Evolutionary conservation across 176 grass and related monocot species (phyloP), one percentile per base, ranked within the genome.

Genomic region (Carex parvula): DNA sequence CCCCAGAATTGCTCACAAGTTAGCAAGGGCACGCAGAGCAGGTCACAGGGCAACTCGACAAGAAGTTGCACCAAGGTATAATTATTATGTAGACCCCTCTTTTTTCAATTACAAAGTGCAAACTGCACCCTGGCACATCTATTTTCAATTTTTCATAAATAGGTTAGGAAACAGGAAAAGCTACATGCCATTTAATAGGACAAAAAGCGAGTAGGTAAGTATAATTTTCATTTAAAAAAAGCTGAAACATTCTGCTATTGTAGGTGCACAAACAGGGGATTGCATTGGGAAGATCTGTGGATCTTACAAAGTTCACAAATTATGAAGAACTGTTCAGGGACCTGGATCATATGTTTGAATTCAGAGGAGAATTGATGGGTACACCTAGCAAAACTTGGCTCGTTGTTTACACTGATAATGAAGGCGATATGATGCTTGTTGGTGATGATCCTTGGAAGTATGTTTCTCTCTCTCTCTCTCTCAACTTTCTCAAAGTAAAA

Each of bases 201-300:
- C 6, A 69, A 74, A 75, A 9, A 1, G 44, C 26, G 6, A 24
- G 5, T 44, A 48, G 37, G 8, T 11, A 20, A 44, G 20, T 44
- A 71, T 44, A 42, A n/a, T 44, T 71, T 70, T 42, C 2, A n/a
- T 42, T 33, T 32, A 35, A 30, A 30, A 65, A 37, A 70, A 70
- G 15, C 35, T 37, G 29, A 18, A 32, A 10, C 24, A 15, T 64
- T 48, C 71, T 74, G 18, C 11, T 37, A 70, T 82, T 91, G 81
- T 42, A 98, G 96, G 96, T 98, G 80, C 96, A 98, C 81, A 98
- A 93, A 86, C 96, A 98, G 84, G 96, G 96, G 79, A 95, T 95
- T 85, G 91, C 96, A 18, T 88, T 98, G 64, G 93, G 96, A 29
- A 92, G 96, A 72, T 99, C 96, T 52, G 91, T 99, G 61, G 93